Base-by-base conservation (phyloP, 1,284 basidiomycete species). In the Phlebopus sp. region DNA sequence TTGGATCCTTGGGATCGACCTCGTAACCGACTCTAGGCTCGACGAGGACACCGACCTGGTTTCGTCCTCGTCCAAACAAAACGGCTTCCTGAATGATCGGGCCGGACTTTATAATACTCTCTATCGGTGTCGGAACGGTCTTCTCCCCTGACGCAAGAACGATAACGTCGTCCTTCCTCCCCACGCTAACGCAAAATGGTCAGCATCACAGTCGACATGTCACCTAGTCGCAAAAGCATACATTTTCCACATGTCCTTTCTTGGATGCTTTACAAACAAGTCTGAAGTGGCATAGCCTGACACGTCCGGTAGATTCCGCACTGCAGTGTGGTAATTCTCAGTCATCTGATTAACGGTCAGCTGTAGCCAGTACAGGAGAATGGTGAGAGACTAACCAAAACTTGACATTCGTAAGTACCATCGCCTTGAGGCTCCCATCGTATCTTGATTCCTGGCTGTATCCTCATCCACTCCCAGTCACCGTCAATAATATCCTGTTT, bases 11-110 rank as follows among this genome's bases (percentile, higher is more conserved):
- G 18, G 64, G 47, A 37, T 74, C 60, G 32, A 74, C 52, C 0
- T 43, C 41, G 11, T 59, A 19, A 9, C 37, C 59, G 0, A 47
- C 31, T 1, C 47, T 50, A 1, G 67, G 69, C 41, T 77, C 71
- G 38, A 77, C 54, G 36, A 77, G 58, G 21, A 74, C 51, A 1
- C 76, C 75, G 5, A 67, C 58, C 47, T 72, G 68, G 18, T 65
- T 59, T 10, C 62, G 67, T 11, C 59, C 67, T 1, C 67, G 55
- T 15, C 76, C 74, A 18, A 75, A 77, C 55, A 78, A 61, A 27
- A 74, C 45, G 6, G 60, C 60, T 0, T 59, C 67, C 7, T 59
- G 48, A 6, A 77, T 59, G 0, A 54, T 36, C 1, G 50, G 46
- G 2, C 50, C 50, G 10, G 59, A 54, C 4, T 35, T 37, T 19